Base-by-base conservation (phyloP, 1,139 yeast genomes). In the Geotrichum phurueaensis region DNA sequence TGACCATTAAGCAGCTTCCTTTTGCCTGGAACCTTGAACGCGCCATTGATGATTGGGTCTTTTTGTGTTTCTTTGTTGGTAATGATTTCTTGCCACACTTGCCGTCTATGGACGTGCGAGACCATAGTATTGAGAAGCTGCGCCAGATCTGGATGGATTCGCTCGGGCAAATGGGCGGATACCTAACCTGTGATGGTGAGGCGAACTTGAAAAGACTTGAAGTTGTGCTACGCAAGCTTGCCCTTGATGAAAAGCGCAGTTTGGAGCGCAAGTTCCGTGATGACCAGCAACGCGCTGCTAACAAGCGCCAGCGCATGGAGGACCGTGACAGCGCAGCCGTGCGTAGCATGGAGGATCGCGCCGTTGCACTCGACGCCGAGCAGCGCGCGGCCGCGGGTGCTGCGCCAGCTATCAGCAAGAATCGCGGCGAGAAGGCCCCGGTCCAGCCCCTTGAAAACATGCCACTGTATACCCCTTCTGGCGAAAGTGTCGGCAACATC, bases 41-140 rank as follows among this genome's bases (percentile, higher is more conserved):
- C 62, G 97, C 98, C 2, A 86, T 95, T 64, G 99, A 95, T 72
- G 99, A 95, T 76, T 95, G 99, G 99, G 92, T 95, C 20, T 95
- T 95, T 68, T 87, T 95, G 92, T 94, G 98, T 81, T 95, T 95
- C 78, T 95, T 95, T 72, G 96, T 94, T 62, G 99, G 99, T 73
- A 95, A 95, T 72, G 99, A 95, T 83, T 95, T 95, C 79, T 79
- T 95, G 70, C 99, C 99, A 1, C 99, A 94, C 75, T 78, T 95
- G 66, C 99, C 99, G 6, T 86, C 96, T 58, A 79, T 95, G 64
- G 97, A 94, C 71, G 97, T 94, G 53, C 83, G 99, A 67, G 98
- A 95, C 73, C 89, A 90, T 70, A 94, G 97, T 67, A 89, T 94
- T 69, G 97, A 92, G 70, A 79, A 84, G 48, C 76, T 94, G 61